Evolutionary conservation across 1,139 yeast genomes (phyloP), one percentile per base, ranked within the genome.

Genomic region (Yamadazyma siamensis): DNA sequence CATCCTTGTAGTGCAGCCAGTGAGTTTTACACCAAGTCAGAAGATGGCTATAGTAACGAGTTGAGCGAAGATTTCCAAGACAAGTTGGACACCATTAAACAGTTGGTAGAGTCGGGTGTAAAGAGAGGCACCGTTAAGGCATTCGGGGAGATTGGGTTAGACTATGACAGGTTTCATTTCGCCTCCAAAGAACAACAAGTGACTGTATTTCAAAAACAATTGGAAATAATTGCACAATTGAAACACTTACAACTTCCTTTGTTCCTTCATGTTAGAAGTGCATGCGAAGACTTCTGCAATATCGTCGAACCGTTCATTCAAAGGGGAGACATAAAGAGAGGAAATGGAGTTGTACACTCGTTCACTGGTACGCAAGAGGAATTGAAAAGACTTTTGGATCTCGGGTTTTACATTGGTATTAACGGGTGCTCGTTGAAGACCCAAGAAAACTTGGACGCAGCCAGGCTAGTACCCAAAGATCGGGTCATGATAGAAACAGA

Each of bases 391-490:
- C 47, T 87, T 16, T 54, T 85, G 13, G 62, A 59, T 0, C 53
- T 77, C 30, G 87, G 86, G 0, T 72, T 87, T 33, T 83, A 65
- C 41, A 75, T 91, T 32, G 89, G 97, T 23, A 65, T 91, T 40
- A 91, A 91, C 52, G 98, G 98, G 2, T 91, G 98, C 48, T 88
- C 97, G 3, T 67, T 94, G 39, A 83, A 84, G 49, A 76, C 86
- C 0, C 75, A 75, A 35, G 89, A 83, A 39, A 87, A 85, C 48
- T 56, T 89, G 8, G 65, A 67, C 13, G 89, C 81, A 10, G 87
- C 82, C 1, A 61, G 65, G 25, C 49, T 57, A 21, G 71, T 91
- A 8, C 98, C 98, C 0, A 48, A 77, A 7, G 75, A 79, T 8
- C 70, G 67, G 44, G 56, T 91, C 23, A 60, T 91, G 74, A 72